These are phyloP conservation scores for Rubroboletus pulcherrimus DNA, from an alignment of 768 basidiomycete genomes.

Conservation along the genomic window DNA sequence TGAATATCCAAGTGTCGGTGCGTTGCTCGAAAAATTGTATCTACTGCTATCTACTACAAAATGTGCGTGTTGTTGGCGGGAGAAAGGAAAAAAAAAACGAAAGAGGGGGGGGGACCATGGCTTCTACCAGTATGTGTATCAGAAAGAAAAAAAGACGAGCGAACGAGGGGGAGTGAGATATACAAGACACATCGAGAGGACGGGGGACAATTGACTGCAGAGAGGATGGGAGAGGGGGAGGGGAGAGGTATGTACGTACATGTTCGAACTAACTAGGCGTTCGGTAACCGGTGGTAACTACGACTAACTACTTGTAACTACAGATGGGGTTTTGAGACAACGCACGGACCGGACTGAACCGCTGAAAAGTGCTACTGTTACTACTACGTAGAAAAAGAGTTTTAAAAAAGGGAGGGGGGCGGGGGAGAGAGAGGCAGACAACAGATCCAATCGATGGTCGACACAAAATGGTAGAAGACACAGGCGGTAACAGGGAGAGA, in stretches of 20 bases:
- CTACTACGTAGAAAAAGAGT: slow-evolving; percentile 13
- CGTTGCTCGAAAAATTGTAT: slow-evolving; percentile 29
- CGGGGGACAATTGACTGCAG: background rate
- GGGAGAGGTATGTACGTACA: slow-evolving; percentile 12
- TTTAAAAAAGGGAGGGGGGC: background rate
- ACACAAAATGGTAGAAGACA: slow-evolving; percentile 29
- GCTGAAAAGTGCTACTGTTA: slow-evolving; percentile 24
- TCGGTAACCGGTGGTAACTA: slow-evolving; percentile 34
- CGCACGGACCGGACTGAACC: slow-evolving; percentile 15
- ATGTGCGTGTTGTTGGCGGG: slow-evolving; percentile 12
- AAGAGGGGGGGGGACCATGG: background rate
- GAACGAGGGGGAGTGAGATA: background rate
- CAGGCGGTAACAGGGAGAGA: slow-evolving; percentile 19
- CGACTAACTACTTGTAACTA: slow-evolving; percentile 28
- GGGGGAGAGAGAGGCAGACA: background rate
- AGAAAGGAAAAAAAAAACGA: background rate
- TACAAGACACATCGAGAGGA: slow-evolving; percentile 8
- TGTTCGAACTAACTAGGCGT: slow-evolving; percentile 28
- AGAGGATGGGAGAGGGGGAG: background rate
- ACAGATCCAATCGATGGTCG: slow-evolving; percentile 24
- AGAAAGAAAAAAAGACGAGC: background rate
- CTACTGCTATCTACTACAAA: slow-evolving; percentile 38
- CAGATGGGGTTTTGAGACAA: slow-evolving; percentile 23
- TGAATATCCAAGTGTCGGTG: slow-evolving; percentile 21
- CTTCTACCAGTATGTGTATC: background rate